These are phyloP conservation scores for Malus sylvestris DNA, from an alignment of 306 rosid species.

Conservation along the genomic window DNA sequence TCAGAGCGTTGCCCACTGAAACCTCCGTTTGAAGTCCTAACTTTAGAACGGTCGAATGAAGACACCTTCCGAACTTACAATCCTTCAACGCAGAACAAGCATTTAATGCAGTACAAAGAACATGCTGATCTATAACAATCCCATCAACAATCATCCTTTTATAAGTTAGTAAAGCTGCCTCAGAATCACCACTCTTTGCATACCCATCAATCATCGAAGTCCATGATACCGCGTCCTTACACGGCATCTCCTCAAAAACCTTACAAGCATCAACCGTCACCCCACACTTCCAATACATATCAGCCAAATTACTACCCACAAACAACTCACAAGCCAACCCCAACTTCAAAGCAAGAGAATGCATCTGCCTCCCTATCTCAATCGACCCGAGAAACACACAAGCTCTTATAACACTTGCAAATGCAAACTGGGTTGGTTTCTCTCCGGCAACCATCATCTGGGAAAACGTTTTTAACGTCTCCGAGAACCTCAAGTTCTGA, in stretches of 20 bases:
- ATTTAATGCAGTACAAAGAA: slow-evolving; percentile 37
- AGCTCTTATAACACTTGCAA: slow-evolving; percentile 41
- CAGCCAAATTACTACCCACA: slow-evolving; percentile 53
- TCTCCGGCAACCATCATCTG: slow-evolving; percentile 33
- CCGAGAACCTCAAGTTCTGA: slow-evolving; percentile 31
- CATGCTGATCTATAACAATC: slow-evolving; percentile 37
- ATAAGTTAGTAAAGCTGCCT: slow-evolving; percentile 35
- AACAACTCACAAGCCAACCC: slow-evolving; percentile 32
- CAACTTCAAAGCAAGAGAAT: slow-evolving; percentile 35
- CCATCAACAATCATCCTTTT: slow-evolving; percentile 38
- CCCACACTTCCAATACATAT: slow-evolving; percentile 50
- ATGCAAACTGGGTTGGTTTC: slow-evolving; percentile 35
- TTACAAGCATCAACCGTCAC: slow-evolving; percentile 34
- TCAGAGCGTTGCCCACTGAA: slow-evolving; percentile 37
- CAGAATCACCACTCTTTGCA: slow-evolving; percentile 39
- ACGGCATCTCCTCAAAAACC: slow-evolving; percentile 47
- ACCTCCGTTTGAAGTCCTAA: slow-evolving; percentile 36
- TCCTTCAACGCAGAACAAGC: slow-evolving; percentile 36
- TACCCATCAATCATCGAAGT: slow-evolving; percentile 55
- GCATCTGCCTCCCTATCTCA: slow-evolving; percentile 44
- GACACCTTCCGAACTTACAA: slow-evolving; percentile 32
- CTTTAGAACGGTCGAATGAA: slow-evolving; percentile 43
- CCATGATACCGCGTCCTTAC: slow-evolving; percentile 53
- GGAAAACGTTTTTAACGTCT: slow-evolving; percentile 32
- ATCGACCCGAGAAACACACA: slow-evolving; percentile 39